phyloP scores from a whole-genome alignment of 2,329 filamentous ascomycete species.

The Aspergillus floridensis region DNA sequence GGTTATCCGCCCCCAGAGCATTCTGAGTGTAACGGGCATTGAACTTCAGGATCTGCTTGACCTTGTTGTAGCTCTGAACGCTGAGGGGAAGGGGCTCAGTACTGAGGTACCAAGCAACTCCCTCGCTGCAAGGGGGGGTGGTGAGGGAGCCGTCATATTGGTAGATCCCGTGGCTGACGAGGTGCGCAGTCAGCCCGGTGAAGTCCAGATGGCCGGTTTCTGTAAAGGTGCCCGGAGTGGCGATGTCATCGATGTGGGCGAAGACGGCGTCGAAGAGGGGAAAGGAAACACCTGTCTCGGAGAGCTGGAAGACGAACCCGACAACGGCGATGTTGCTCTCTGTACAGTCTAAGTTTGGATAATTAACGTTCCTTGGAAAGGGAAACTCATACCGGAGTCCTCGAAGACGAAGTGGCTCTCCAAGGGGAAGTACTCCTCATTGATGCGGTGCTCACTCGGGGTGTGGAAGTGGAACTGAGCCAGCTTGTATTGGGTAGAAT shows the following conservation, averaged over 20 bases:
- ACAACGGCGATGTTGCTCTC: constrained; percentile 38
- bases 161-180: constrained; percentile 43
- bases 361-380: background rate
- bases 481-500: background rate
- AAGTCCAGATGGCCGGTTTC: constrained; percentile 45
- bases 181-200: constrained; percentile 36
- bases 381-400: constrained; percentile 38
- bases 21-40: constrained; percentile 58
- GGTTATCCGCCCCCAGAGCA: constrained; percentile 45
- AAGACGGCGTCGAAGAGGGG: constrained; percentile 51
- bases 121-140: constrained; percentile 61
- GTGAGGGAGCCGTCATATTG: constrained; percentile 61
- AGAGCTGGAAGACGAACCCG: constrained; percentile 44
- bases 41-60: constrained; percentile 56
- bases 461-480: constrained; percentile 21
- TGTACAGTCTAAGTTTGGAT: background rate
- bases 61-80: constrained; percentile 50
- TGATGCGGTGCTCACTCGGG: constrained; percentile 4
- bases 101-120: constrained; percentile 45
- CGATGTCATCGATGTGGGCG: constrained; percentile 41
- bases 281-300: constrained; percentile 35
- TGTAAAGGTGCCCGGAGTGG: constrained; percentile 39
- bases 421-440: constrained; percentile 1
- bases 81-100: constrained; percentile 49
- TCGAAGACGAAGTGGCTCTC: constrained; percentile 53